Percentiles rank a stretch among this genome's conserved stretches.
Evolutionary conservation across 768 basidiomycete genomes (phyloP).

Genomic region (Xanthoconium purpureum): DNA sequence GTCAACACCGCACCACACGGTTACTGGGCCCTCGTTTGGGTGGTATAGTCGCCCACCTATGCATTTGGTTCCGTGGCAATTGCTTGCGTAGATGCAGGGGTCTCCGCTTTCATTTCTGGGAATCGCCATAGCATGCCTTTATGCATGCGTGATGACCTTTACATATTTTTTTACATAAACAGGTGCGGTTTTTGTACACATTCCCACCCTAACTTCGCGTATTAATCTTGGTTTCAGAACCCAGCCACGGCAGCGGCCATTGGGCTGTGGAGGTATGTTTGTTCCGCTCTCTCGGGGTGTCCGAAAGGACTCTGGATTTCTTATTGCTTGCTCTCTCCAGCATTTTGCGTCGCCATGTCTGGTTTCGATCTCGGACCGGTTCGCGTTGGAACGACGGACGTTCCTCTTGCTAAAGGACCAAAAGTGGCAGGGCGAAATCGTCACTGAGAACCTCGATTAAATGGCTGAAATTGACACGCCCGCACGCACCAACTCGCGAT

Average conservation of each 20-base stretch:
- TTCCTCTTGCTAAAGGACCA: conserved; percentile 43
- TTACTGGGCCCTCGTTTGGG: too few relatives aligned
- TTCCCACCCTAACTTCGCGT: neutral
- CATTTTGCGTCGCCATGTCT: conserved; percentile 37
- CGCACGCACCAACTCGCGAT: conserved; percentile 21
- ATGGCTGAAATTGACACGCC: conserved; percentile 19
- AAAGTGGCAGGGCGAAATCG: conserved; percentile 45
- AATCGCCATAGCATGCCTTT: conserved; percentile 78
- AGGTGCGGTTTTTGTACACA: conserved; percentile 41
- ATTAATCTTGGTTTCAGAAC: conserved; percentile 36
- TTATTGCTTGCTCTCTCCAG: conserved; percentile 9
- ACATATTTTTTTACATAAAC: conserved; percentile 68
- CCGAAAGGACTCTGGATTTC: neutral
- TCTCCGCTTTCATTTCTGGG: conserved; percentile 81
- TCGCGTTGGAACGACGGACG: conserved; percentile 46
- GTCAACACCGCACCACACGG: too few relatives aligned
- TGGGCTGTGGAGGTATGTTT: conserved; percentile 53
- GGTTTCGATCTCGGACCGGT: conserved; percentile 50
- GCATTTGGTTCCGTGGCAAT: conserved; percentile 54
- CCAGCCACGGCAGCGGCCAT: conserved; percentile 63
- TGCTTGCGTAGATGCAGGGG: conserved; percentile 78
- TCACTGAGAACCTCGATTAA: conserved; percentile 21
- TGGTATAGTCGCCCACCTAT: conserved; percentile 42
- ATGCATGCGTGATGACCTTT: conserved; percentile 71
- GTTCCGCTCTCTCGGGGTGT: neutral